Base-by-base conservation (phyloP, 805 yeast species). In the Candida pini region DNA sequence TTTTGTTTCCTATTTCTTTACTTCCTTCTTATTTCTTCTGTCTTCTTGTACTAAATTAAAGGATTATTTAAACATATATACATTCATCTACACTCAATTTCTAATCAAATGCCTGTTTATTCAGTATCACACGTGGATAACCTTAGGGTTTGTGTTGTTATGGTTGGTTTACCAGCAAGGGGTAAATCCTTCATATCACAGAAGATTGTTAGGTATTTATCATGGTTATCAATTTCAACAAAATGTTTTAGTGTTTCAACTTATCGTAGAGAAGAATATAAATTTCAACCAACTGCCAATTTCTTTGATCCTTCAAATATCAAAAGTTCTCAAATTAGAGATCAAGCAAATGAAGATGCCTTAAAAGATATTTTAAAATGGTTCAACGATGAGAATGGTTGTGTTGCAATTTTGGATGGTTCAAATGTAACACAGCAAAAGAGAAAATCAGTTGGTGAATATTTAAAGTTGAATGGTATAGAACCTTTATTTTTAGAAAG, bases 161-260 rank as follows among this genome's bases (percentile, higher is more conserved):
- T 86, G 84, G 92, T 84, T 25, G 95, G 95, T 2, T 63, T 83
- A 26, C 94, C 94, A 9, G 90, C 92, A 10, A 73, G 97, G 38
- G 98, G 98, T 3, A 92, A 92, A 59, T 83, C 96, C 3, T 79
- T 88, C 58, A 90, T 92, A 43, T 88, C 97, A 3, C 95, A 88
- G 55, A 92, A 90, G 56, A 82, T 92, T 35, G 95, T 90, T 21
- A 72, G 97, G 30, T 92, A 90, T 54, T 69, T 92, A 35, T 78
- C 88, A 22, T 92, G 98, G 98, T 69, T 90, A 26, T 82, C 95
- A 2, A 83, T 92, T 37, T 76, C 75, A 40, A 85, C 96, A 18
- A 80, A 79, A 54, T 81, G 88, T 38, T 92, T 92, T 64, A 88
- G 87, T 53, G 95, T 90, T 14, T 96, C 97, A 9, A 69, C 70